A percentile compares a stretch with the other conserved stretches of the same genome.
Conservation (phyloP, 345 rosid genomes). For the Moringa oleifera region DNA sequence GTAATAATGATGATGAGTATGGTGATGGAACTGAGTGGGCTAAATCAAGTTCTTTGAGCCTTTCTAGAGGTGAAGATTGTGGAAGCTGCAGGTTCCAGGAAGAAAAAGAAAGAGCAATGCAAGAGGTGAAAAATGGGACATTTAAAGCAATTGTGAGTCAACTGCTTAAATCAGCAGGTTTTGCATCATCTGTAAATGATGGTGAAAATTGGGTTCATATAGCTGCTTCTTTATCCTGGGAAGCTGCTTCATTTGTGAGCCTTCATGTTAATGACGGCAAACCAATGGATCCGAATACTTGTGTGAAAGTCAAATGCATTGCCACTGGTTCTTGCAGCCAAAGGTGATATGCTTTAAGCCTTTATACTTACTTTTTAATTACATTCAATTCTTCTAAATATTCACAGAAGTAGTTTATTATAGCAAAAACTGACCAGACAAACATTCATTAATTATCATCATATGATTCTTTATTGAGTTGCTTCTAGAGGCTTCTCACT, state of each 20-base stretch:
- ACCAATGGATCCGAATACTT: slow-evolving; percentile 35
- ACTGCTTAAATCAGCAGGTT: slow-evolving; percentile 50
- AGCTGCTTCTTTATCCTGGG: slow-evolving; percentile 57
- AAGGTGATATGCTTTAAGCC: slow-evolving; percentile 33
- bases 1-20: slow-evolving; percentile 56
- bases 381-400: background rate
- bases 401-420: too few relatives aligned
- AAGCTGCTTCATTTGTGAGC: slow-evolving; percentile 58
- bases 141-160: slow-evolving; percentile 58
- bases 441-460: background rate
- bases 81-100: slow-evolving; percentile 43
- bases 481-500: background rate
- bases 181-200: slow-evolving; percentile 27
- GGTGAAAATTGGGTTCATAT: slow-evolving; percentile 58
- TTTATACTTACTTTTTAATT: too few relatives aligned
- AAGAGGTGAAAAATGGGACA: slow-evolving; percentile 62
- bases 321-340: slow-evolving; percentile 51
- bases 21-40: slow-evolving; percentile 69
- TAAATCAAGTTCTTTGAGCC: slow-evolving; percentile 47
- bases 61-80: slow-evolving; percentile 31
- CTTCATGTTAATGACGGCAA: slow-evolving; percentile 46
- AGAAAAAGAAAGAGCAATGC: slow-evolving; percentile 53
- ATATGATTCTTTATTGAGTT: background rate
- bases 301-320: slow-evolving; percentile 73
- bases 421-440: background rate